Conservation (phyloP, 768 basidiomycete genomes). For the Boletus subparvulus region DNA sequence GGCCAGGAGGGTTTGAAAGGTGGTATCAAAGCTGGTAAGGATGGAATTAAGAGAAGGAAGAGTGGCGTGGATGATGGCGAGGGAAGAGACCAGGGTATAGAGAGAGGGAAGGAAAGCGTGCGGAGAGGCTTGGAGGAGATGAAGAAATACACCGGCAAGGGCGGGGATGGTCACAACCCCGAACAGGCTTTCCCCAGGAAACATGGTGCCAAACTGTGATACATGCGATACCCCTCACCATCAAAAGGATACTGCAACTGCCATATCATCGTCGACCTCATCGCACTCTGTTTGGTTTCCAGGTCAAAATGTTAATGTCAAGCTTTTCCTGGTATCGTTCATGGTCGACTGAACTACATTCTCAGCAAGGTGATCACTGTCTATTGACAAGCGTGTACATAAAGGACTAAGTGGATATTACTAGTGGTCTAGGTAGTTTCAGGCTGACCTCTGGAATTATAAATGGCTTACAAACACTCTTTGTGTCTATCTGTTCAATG, state of each 20-base stretch:
- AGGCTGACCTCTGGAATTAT: too few relatives aligned
- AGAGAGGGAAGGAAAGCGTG: conserved; percentile 6
- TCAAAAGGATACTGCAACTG: background rate
- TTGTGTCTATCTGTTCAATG: too few relatives aligned
- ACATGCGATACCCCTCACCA: conserved; percentile 6
- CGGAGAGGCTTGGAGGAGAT: conserved; percentile 12
- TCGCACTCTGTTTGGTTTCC: too few relatives aligned
- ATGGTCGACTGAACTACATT: too few relatives aligned
- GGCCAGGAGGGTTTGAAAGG: background rate
- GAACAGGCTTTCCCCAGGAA: conserved; percentile 14
- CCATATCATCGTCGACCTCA: background rate
- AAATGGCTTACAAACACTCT: too few relatives aligned
- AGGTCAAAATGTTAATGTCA: too few relatives aligned
- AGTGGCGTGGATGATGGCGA: background rate
- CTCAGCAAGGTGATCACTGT: too few relatives aligned
- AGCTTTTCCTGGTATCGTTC: too few relatives aligned
- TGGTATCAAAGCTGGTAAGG: conserved; percentile 5
- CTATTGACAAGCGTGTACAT: too few relatives aligned
- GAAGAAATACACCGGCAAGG: conserved; percentile 4
- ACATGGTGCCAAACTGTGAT: conserved; percentile 26
- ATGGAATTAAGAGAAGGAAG: background rate
- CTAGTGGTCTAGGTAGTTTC: too few relatives aligned
- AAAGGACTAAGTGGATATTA: too few relatives aligned
- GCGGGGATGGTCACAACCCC: conserved; percentile 7
- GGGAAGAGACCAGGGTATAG: conserved; percentile 2